Conservation (phyloP, 768 basidiomycete species). For the Boletus subcaerulescens region DNA sequence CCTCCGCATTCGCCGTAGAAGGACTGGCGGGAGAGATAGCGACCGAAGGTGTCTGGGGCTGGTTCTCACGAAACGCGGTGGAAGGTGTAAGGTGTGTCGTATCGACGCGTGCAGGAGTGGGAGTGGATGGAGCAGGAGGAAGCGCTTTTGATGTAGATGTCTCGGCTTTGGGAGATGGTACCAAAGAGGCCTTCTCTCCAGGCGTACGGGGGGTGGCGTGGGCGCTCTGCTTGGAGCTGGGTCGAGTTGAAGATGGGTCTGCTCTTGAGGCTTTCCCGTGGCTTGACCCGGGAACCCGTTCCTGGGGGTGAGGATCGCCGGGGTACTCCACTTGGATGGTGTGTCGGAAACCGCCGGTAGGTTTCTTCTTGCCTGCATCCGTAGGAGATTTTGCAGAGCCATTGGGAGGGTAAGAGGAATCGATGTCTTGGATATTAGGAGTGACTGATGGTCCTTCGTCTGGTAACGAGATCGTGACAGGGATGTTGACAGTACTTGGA, state of each 20-base stretch:
- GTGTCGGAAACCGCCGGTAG: constrained; percentile 60
- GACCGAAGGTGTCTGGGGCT: constrained; percentile 29
- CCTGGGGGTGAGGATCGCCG: constrained; percentile 47
- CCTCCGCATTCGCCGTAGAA: constrained; percentile 30
- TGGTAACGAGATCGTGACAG: constrained; percentile 29
- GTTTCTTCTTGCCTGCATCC: constrained; percentile 48
- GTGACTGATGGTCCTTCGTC: constrained; percentile 20
- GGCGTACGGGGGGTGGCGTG: neutral
- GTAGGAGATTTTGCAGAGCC: constrained; percentile 33
- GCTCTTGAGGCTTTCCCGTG: constrained; percentile 24
- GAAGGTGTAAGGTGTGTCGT: constrained; percentile 20
- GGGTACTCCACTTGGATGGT: constrained; percentile 95
- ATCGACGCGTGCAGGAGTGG: constrained; percentile 17
- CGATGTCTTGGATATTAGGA: constrained; percentile 19
- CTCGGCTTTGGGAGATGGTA: constrained; percentile 12
- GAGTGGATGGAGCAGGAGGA: constrained; percentile 28
- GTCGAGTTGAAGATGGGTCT: constrained; percentile 6
- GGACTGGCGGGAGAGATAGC: constrained; percentile 45
- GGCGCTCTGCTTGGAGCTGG: constrained; percentile 13
- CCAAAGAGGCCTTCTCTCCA: constrained; percentile 18
- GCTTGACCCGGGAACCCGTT: constrained; percentile 13
- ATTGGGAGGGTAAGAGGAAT: constrained; percentile 20
- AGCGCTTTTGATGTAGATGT: constrained; percentile 26
- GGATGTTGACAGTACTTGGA: constrained; percentile 27
- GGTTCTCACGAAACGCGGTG: constrained; percentile 27